Conservation (phyloP, 164 flowering plant species). For the Nymphaea colorata region DNA sequence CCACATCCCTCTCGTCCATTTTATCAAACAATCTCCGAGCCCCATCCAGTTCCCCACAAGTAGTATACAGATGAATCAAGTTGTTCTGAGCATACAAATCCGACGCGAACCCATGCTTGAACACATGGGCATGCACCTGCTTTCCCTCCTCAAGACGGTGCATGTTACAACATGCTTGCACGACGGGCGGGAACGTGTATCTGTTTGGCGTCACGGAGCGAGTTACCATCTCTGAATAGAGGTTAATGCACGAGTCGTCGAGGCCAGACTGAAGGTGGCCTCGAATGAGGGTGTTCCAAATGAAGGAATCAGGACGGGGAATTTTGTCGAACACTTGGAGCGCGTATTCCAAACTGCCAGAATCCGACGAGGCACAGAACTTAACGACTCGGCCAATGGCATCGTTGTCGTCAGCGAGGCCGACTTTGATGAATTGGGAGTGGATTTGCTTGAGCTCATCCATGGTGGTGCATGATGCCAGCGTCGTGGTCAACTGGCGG, state of each 20-base stretch:
- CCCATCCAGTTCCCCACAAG: constrained; percentile 2
- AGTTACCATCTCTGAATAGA: constrained; percentile 8
- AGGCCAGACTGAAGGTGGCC: constrained; percentile 4
- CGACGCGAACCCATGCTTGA: constrained; percentile 6
- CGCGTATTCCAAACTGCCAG: constrained; percentile 8
- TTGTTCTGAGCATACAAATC: constrained; percentile 9
- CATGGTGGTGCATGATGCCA: constrained; percentile 12
- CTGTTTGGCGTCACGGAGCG: constrained; percentile 8
- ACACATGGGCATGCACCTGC: constrained; percentile 12
- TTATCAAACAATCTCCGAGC: constrained; percentile 6
- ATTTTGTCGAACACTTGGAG: constrained; percentile 8
- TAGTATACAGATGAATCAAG: constrained; percentile 7
- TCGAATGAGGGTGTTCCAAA: constrained; percentile 10
- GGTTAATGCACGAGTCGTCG: neutral
- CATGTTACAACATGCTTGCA: constrained; percentile 6
- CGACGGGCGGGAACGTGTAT: constrained; percentile 9
- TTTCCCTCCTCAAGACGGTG: constrained; percentile 7
- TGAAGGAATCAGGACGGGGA: constrained; percentile 11
- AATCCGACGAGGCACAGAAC: constrained; percentile 7
- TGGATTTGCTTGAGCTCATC: constrained; percentile 8
- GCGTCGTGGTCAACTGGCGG: neutral
- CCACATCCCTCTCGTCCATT: constrained; percentile 4
- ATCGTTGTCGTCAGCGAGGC: constrained; percentile 9
- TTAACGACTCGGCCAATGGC: constrained; percentile 12
- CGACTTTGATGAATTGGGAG: constrained; percentile 10